These are phyloP conservation scores for Trebouxia sp. DNA, from an alignment of 139 green algal genomes.

Conservation along the genomic window DNA sequence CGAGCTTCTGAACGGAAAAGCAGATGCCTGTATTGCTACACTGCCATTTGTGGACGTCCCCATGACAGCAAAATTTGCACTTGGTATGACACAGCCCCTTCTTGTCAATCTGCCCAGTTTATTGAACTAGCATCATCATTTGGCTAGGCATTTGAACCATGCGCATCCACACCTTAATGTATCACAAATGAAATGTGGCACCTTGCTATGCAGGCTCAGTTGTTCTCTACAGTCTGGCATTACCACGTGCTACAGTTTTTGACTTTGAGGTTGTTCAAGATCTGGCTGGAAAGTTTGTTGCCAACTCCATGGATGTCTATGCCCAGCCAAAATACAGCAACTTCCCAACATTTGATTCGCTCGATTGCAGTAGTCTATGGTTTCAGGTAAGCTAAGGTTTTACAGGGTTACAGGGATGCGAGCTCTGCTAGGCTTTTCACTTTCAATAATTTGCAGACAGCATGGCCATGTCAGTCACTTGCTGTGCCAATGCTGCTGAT, in stretches of 20 bases:
- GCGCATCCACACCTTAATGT: neutral
- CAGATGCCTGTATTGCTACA: neutral
- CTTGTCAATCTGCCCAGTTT: neutral
- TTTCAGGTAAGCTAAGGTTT: constrained; percentile 14
- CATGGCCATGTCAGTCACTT: neutral
- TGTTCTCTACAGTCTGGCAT: too few species aligned
- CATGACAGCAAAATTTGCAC: neutral
- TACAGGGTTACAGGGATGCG: constrained; percentile 7
- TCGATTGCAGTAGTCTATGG: constrained; percentile 14
- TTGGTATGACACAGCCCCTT: neutral
- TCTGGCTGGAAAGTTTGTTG: neutral
- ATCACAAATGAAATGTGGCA: neutral
- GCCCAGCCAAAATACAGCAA: constrained; percentile 22
- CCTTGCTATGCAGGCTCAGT: constrained; percentile 18
- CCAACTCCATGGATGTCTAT: neutral
- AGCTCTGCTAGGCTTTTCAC: neutral
- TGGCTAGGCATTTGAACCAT: neutral
- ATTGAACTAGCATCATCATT: neutral
- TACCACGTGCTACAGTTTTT: too few species aligned
- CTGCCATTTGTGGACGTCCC: neutral
- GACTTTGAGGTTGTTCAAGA: too few species aligned
- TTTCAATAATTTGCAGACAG: neutral
- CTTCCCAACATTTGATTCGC: constrained; percentile 20
- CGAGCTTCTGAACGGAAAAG: neutral
- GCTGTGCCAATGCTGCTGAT: neutral